Base-by-base conservation (phyloP, 2,329 filamentous ascomycete species). In the Ophiostoma populinum region DNA sequence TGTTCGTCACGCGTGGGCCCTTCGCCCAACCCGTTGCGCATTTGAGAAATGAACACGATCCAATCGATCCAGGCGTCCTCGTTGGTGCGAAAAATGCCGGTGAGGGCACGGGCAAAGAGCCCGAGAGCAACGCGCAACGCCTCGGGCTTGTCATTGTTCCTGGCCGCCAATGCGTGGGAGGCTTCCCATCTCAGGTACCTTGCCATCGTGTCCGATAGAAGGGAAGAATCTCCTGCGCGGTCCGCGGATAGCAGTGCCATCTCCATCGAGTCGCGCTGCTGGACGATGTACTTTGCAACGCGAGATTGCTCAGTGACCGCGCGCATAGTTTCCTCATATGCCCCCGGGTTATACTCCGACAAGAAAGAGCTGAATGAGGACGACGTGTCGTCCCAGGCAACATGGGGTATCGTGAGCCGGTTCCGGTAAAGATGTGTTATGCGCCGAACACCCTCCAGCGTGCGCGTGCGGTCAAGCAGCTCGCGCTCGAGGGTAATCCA, bases 131-230 rank as follows among this genome's bases (percentile, higher is more conserved):
- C 58, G 33, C 63, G 58, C 22, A 67, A 51, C 20, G 62, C 54
- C 13, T 60, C 53, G 17, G 58, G 54, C 9, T 55, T 51, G 32
- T 58, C 55, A 33, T 61, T 60, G 27, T 59, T 59, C 34, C 63
- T 73, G 42, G 67, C 16, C 6, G 32, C 33, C 45, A 66, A 66
- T 43, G 62, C 63, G 48, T 74, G 70, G 13, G 55, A 61, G 47
- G 76, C 67, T 59, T 98, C 90, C 80, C 82, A 94, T 36, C 81
- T 75, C 13, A 95, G 61, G 47, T 98, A 98, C 37, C 79, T 70
- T 5, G 53, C 55, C 56, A 75, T 61, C 28, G 56, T 51, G 15
- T 53, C 45, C 45, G 62, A 62, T 38, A 78, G 62, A 4, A 61
- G 61, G 9, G 69, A 65, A 19, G 57, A 51, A 44, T 81, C 68